Percentiles rank a stretch among this genome's conserved stretches.
Conservation (phyloP, 2,329 filamentous ascomycete species). For the Penicillium sp. region DNA sequence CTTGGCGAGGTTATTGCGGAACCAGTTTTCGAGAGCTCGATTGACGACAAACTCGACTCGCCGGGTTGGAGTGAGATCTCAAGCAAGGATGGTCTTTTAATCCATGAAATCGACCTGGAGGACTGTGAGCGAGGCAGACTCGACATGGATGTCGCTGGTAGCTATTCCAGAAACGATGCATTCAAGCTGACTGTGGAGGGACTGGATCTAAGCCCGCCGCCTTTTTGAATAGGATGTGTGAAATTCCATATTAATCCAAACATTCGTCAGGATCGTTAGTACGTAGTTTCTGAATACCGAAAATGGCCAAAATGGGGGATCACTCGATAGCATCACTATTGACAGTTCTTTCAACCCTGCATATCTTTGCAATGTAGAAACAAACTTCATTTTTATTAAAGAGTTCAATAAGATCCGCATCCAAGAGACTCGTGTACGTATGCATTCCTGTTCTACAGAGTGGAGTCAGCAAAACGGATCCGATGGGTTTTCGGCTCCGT, state of each 20-base stretch:
- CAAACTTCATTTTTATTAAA: not conserved
- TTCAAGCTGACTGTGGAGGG: constrained; percentile 65
- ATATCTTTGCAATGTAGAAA: not conserved
- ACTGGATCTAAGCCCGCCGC: constrained; percentile 63
- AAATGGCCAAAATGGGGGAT: too few relatives aligned
- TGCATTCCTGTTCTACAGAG: not conserved
- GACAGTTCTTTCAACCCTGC: not conserved
- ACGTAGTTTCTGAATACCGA: too few relatives aligned
- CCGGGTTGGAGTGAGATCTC: not conserved
- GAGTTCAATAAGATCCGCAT: too few relatives aligned
- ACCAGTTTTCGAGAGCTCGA: constrained; percentile 74
- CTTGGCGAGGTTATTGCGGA: constrained; percentile 78
- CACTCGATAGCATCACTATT: too few relatives aligned
- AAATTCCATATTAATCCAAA: not conserved
- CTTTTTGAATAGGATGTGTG: constrained; percentile 35
- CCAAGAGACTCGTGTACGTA: too few relatives aligned
- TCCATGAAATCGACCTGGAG: constrained; percentile 80
- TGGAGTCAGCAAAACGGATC: not conserved
- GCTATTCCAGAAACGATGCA: constrained; percentile 75
- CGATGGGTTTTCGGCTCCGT: constrained; percentile 13
- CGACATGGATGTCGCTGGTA: constrained; percentile 83
- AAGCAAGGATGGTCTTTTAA: constrained; percentile 59
- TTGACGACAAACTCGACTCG: constrained; percentile 37
- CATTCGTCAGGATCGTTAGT: too few relatives aligned
- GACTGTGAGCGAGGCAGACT: constrained; percentile 81